phyloP scores from a whole-genome alignment of 805 yeast genomes.

The Cyberlindnera mississippiensis region DNA sequence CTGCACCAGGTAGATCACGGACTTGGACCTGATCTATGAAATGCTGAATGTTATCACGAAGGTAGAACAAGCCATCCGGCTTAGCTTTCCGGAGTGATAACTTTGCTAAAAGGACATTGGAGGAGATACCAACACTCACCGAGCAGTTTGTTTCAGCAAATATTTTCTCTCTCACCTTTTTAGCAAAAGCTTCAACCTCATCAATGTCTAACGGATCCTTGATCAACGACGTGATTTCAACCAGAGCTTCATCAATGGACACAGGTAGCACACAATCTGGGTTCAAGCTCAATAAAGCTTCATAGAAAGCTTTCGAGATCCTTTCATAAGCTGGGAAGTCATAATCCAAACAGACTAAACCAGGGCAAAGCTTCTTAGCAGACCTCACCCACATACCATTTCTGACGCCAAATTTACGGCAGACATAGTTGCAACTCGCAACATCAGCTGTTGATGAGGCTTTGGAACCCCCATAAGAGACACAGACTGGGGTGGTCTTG shows the following conservation, averaged over 20 bases:
- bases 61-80: conserved; percentile 61
- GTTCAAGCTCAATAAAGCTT: conserved; percentile 43
- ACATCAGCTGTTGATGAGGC: conserved; percentile 58
- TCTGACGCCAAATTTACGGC: conserved; percentile 68
- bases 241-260: conserved; percentile 87
- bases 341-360: conserved; percentile 59
- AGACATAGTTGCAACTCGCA: conserved; percentile 89
- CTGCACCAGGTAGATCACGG: conserved; percentile 59
- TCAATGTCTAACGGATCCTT: conserved; percentile 23
- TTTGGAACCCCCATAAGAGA: conserved; percentile 43
- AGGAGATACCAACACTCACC: conserved; percentile 77
- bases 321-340: conserved; percentile 71
- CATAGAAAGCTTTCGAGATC: conserved; percentile 62
- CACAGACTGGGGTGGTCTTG: conserved; percentile 54
- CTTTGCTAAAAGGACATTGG: conserved; percentile 73
- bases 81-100: conserved; percentile 71
- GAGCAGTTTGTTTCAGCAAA: conserved; percentile 49
- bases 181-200: conserved; percentile 27
- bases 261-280: conserved; percentile 56
- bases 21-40: conserved; percentile 29
- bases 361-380: conserved; percentile 66
- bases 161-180: conserved; percentile 35
- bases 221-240: conserved; percentile 50
- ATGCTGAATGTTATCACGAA: conserved; percentile 35
- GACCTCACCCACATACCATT: conserved; percentile 88